phyloP scores from a whole-genome alignment of 257 asterid species.

The Nicotiana undulata region DNA sequence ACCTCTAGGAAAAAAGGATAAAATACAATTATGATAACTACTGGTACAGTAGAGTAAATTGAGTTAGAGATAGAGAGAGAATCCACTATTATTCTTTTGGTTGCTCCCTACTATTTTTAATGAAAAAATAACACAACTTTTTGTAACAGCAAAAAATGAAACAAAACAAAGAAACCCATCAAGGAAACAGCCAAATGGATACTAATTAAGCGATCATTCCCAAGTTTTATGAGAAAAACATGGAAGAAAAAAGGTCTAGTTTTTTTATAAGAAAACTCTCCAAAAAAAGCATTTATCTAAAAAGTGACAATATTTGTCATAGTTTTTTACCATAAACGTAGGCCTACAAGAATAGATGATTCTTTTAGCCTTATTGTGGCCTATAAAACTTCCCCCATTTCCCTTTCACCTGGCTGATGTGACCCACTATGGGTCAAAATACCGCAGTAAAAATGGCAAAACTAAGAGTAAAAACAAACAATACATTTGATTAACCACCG shows the following conservation, averaged over 20 bases:
- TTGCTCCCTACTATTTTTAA: background rate
- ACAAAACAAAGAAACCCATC: background rate
- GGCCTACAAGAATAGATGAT: conserved; percentile 14
- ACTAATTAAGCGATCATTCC: conserved; percentile 3
- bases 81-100: conserved; percentile 12
- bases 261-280: conserved; percentile 5
- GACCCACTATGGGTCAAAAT: conserved; percentile 54
- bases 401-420: conserved; percentile 75
- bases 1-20: background rate
- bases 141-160: conserved; percentile 1
- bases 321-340: conserved; percentile 7
- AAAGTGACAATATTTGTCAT: background rate
- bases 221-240: background rate
- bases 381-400: conserved; percentile 12
- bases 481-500: background rate
- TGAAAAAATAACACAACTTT: conserved; percentile 9
- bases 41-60: background rate
- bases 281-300: background rate
- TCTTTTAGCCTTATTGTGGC: background rate
- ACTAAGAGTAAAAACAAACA: background rate
- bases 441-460: background rate
- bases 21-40: background rate
- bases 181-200: background rate
- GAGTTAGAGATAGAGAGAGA: conserved; percentile 9
- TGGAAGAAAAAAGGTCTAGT: conserved; percentile 5